Base-by-base conservation (phyloP, 225 moss, liverwort and hornwort species). In the Physcomitrium patens region DNA sequence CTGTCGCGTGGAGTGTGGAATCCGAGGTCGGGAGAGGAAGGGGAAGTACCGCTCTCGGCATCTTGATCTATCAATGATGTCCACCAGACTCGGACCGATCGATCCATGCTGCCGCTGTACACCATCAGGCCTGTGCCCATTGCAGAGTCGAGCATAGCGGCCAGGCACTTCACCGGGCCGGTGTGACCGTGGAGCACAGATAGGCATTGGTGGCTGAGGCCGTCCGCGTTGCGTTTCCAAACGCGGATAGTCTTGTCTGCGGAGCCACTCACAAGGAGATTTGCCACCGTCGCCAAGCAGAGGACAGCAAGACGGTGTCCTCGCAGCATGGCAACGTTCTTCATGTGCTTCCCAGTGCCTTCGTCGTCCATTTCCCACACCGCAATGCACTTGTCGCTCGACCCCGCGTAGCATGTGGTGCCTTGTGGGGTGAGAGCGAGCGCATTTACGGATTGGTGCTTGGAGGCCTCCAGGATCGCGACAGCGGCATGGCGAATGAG, bases 51-150 rank as follows among this genome's bases (percentile, higher is more conserved):
- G 27, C 70, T 67, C 14, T 74, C 74, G 7, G 44, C 65, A 37
- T 78, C 72, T 53, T 47, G 72, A 53, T 59, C 68, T 53, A 59
- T 19, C 41, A 77, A 10, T 0, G 84, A 70, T n/a, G 89, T 49
- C 85, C 82, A 92, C 95, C 95, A 95, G 9, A 92, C 79, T n/a
- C 89, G 86, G 18, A 92, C 82, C 19, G 85, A 80, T 5, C 84
- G 75, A 48, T 95, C 95, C 71, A 91, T 80, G 67, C 92, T 91
- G 44, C 95, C 95, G 77, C 92, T 95, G 85, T 88, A 91, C 3
- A 92, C 76, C 79, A 82, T 63, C 9, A 78, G 4, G 17, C 71
- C 68, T 0, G 76, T 63, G 18, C 80, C 84, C 48, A 70, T 27
- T 9, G 60, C 43, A 11, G 81, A 73, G 9, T 77, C 83, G 8